Conservation (phyloP, 1,284 basidiomycete species). For the Puccinia novopanici region DNA sequence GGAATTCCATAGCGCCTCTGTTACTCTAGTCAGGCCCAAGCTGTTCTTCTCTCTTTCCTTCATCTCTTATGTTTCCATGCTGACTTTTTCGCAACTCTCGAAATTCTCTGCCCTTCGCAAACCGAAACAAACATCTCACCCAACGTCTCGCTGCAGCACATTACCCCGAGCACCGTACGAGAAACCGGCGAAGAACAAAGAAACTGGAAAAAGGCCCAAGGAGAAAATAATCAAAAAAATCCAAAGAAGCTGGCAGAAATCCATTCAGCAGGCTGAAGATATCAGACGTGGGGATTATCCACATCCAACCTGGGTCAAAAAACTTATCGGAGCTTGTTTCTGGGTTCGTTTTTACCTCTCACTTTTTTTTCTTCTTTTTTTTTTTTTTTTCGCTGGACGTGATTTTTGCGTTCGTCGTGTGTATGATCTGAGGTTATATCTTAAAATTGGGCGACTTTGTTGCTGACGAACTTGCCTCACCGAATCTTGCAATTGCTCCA, state of each 20-base stretch:
- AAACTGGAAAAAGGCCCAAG: slow-evolving; percentile 18
- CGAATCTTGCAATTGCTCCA: neutral
- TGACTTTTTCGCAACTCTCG: neutral
- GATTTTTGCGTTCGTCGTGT: neutral
- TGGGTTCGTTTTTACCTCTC: neutral
- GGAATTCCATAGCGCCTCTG: slow-evolving; percentile 1
- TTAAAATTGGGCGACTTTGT: neutral
- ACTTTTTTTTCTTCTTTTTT: too few relatives aligned
- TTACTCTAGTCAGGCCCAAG: slow-evolving; percentile 29
- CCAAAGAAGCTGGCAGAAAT: slow-evolving; percentile 39
- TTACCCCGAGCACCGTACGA: slow-evolving; percentile 39
- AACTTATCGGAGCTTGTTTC: slow-evolving; percentile 1
- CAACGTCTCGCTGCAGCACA: neutral
- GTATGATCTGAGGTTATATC: neutral
- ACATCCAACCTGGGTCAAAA: neutral
- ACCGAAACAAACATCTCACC: neutral
- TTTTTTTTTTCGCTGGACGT: neutral
- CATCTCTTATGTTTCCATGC: neutral
- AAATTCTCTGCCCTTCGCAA: neutral
- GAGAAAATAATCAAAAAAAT: slow-evolving; percentile 41
- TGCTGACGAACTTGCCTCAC: neutral
- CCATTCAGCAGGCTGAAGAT: slow-evolving; percentile 27
- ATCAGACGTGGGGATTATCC: slow-evolving; percentile 27
- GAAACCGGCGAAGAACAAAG: slow-evolving; percentile 4
- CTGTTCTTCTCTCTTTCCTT: neutral